Evolutionary conservation across 1,284 basidiomycete species (phyloP).

Genomic region (Trametes sp.): DNA sequence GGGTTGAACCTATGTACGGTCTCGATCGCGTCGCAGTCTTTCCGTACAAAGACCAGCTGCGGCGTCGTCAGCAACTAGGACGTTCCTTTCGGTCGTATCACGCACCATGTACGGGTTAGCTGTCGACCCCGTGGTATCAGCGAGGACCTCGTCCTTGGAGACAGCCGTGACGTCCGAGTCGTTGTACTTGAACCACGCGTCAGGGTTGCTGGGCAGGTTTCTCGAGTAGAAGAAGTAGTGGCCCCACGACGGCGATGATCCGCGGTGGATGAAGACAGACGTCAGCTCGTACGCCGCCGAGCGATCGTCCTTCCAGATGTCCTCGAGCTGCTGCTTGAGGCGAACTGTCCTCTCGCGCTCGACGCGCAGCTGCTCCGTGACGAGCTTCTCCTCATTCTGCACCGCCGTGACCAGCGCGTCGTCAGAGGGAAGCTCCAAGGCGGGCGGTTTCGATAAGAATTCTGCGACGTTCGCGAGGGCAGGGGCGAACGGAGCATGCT

Average conservation of each 20-base stretch:
- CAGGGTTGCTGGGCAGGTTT: slow-evolving; percentile 75
- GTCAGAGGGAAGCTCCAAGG: slow-evolving; percentile 55
- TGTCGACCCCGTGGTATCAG: slow-evolving; percentile 81
- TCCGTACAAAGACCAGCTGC: slow-evolving; percentile 83
- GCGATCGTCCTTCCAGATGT: slow-evolving; percentile 77
- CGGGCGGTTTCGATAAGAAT: slow-evolving; percentile 60
- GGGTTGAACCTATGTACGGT: slow-evolving; percentile 73
- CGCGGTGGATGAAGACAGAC: slow-evolving; percentile 96
- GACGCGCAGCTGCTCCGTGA: slow-evolving; percentile 68
- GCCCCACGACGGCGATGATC: slow-evolving; percentile 82
- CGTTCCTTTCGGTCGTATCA: slow-evolving; percentile 16
- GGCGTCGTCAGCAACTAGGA: not conserved
- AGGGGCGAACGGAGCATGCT: slow-evolving; percentile 66
- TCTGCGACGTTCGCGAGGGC: slow-evolving; percentile 60
- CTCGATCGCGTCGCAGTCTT: slow-evolving; percentile 75
- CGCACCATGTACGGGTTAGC: slow-evolving; percentile 85
- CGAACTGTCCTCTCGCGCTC: slow-evolving; percentile 61
- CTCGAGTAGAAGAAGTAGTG: slow-evolving; percentile 93
- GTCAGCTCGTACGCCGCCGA: slow-evolving; percentile 89
- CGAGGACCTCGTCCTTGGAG: slow-evolving; percentile 78
- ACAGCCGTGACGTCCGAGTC: slow-evolving; percentile 84
- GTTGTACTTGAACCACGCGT: slow-evolving; percentile 96
- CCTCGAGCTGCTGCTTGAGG: slow-evolving; percentile 78
- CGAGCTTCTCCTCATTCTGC: slow-evolving; percentile 56
- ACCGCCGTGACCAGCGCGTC: slow-evolving; percentile 60